Percentiles rank a stretch among this genome's conserved stretches.
These are phyloP conservation scores for Phoma sp. DNA, from an alignment of 2,329 filamentous ascomycete genomes.

Conservation along the genomic window DNA sequence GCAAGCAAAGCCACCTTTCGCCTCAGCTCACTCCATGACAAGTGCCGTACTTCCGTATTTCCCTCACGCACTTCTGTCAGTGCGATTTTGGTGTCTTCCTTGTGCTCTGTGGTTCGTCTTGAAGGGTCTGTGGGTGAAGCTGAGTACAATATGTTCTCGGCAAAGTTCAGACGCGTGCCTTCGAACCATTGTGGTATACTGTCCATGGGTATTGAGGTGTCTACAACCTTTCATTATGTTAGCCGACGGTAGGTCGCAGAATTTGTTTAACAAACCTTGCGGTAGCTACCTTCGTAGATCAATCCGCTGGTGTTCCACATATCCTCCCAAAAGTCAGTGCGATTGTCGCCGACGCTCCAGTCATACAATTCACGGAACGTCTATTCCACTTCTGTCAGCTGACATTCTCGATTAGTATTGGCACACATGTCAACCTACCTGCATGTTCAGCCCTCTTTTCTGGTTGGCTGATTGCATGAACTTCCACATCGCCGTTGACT, in stretches of 20 bases:
- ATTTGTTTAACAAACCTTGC: conserved; percentile 22
- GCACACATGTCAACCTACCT: conserved; percentile 53
- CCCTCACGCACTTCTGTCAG: conserved; percentile 77
- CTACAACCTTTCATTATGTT: conserved; percentile 60
- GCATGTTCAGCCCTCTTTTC: conserved; percentile 63
- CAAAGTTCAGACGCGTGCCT: conserved; percentile 76
- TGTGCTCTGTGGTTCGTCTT: conserved; percentile 62
- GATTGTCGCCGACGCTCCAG: conserved; percentile 68
- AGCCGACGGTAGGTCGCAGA: not conserved
- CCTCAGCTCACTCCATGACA: conserved; percentile 74
- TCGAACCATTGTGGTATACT: conserved; percentile 78
- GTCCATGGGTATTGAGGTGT: conserved; percentile 74
- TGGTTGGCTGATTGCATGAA: conserved; percentile 67
- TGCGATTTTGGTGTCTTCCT: conserved; percentile 75
- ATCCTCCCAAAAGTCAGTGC: conserved; percentile 55
- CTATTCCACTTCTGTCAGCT: conserved; percentile 46
- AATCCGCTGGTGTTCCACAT: conserved; percentile 40
- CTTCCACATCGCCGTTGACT: conserved; percentile 54
- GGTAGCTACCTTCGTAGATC: conserved; percentile 41
- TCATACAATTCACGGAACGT: conserved; percentile 74
- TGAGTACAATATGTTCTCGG: conserved; percentile 79
- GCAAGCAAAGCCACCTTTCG: conserved; percentile 65
- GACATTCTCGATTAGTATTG: not conserved
- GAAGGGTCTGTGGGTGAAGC: conserved; percentile 52
- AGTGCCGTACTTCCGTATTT: conserved; percentile 57